Base-by-base conservation (phyloP, 1,284 basidiomycete species). In the Marasmius fiardii region DNA sequence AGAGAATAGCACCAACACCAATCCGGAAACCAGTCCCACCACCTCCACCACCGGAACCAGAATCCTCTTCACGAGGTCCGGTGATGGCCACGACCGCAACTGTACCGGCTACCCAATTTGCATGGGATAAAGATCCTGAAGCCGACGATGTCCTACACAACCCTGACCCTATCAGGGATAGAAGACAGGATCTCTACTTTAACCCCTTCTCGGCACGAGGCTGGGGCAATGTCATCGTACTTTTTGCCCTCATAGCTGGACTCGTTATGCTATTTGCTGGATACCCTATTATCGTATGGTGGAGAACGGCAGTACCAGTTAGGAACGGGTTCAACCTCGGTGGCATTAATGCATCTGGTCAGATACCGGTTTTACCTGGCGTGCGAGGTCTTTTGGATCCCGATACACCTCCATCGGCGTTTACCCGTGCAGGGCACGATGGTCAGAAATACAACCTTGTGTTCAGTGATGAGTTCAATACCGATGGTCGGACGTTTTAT, bases 401-500 rank as follows among this genome's bases (percentile, higher is more conserved):
- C 2, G 85, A 86, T 33, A 95, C 91, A 0, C 88, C 88, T 2
- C 56, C 69, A 18, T 73, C 74, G 26, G 90, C 76, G 16, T 67
- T 66, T 49, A 74, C 75, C 23, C 78, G 82, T 24, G 78, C 71
- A 4, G 88, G 86, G 20, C 73, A 81, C 7, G 91, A 95, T 63
- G 90, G 91, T 3, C 76, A 84, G 53, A 70, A 77, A n/a, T 94
- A 92, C 71, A 77, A 87, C 58, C 82, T 98, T 31, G 87, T 94
- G 1, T 95, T 95, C 69, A 93, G 88, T 56, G 95, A 98, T 71
- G 95, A 98, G 71, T 97, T 97, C 70, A 86, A 95, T 51, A 73
- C 66, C 5, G 85, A 88, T 31, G 94, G 92, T 6, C 78, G 88
- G 34, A 80, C 87, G 1, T 91, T 91, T 65, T 91, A 81, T 69